Evolutionary conservation across 2,329 filamentous ascomycete genomes (phyloP).

Genomic region (Pseudopyrenochaeta lycopersici): DNA sequence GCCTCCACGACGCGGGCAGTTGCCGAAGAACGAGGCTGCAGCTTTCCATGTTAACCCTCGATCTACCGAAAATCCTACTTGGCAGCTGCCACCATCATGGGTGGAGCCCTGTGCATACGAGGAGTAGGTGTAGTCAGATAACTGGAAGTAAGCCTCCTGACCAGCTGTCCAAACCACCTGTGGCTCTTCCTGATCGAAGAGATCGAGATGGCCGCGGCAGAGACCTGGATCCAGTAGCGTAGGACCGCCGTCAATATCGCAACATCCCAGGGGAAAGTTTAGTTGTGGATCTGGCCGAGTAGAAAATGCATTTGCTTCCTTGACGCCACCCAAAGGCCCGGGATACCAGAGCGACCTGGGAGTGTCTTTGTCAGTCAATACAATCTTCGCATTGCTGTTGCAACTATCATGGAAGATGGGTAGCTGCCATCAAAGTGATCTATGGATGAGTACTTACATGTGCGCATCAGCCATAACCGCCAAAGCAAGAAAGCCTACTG

Average conservation of each 20-base stretch:
- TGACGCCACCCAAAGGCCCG: conserved; percentile 51
- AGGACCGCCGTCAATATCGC: conserved; percentile 35
- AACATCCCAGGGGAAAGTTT: conserved; percentile 55
- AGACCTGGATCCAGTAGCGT: conserved; percentile 33
- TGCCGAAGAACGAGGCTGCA: conserved; percentile 53
- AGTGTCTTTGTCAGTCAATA: neutral
- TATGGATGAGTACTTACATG: too few species aligned
- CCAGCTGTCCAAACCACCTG: conserved; percentile 52
- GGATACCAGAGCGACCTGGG: conserved; percentile 54
- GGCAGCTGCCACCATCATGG: conserved; percentile 56
- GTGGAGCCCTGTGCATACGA: conserved; percentile 39
- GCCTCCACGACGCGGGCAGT: conserved; percentile 52
- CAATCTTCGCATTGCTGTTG: too few species aligned
- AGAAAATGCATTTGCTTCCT: conserved; percentile 48
- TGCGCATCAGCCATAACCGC: too few species aligned
- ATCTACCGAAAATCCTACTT: conserved; percentile 54
- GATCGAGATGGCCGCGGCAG: conserved; percentile 52
- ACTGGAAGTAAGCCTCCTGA: conserved; percentile 46
- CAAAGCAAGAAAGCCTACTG: too few species aligned
- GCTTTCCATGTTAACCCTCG: conserved; percentile 54
- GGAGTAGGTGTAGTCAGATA: conserved; percentile 17
- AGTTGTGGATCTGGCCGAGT: conserved; percentile 28
- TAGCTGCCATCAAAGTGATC: too few species aligned
- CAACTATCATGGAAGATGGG: too few species aligned
- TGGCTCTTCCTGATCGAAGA: conserved; percentile 51